Percentiles rank a stretch among this genome's conserved stretches.
These are phyloP conservation scores for Inga oerstediana DNA, from an alignment of 306 rosid genomes.

Conservation along the genomic window DNA sequence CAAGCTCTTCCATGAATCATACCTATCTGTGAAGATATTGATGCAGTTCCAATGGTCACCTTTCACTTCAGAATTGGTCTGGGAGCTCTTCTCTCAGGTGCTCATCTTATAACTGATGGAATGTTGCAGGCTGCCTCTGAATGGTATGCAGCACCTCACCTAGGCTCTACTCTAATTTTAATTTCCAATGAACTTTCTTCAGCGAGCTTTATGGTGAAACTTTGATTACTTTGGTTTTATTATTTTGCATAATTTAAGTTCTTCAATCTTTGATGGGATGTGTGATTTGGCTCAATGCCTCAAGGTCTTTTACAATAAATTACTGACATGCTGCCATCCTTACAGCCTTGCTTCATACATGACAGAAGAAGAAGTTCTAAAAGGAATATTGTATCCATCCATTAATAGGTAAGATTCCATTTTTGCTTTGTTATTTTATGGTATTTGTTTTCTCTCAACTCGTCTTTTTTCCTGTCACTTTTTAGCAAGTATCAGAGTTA, in stretches of 20 bases:
- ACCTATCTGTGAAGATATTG: constrained; percentile 11
- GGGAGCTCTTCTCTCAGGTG: constrained; percentile 92
- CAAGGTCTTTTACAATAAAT: constrained; percentile 26
- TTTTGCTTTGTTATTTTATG: constrained; percentile 7
- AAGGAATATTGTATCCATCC: constrained; percentile 87
- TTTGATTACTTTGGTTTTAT: background rate
- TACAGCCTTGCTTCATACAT: constrained; percentile 95
- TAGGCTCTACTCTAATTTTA: constrained; percentile 15
- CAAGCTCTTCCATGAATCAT: constrained; percentile 5
- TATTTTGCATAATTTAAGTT: background rate
- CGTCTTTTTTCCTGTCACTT: background rate
- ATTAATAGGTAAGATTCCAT: constrained; percentile 60
- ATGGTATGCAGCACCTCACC: constrained; percentile 57
- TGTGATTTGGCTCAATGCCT: constrained; percentile 14
- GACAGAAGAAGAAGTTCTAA: constrained; percentile 74
- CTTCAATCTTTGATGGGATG: constrained; percentile 19
- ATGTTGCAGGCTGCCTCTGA: constrained; percentile 99
- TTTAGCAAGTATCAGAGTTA: background rate
- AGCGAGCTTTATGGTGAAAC: constrained; percentile 13
- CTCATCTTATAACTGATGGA: constrained; percentile 86
- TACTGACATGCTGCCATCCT: constrained; percentile 47
- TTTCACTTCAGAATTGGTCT: constrained; percentile 81
- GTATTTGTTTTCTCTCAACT: constrained; percentile 11
- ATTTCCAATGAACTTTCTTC: constrained; percentile 16
- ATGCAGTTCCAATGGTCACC: constrained; percentile 29